Conservation (phyloP, 352 stramenopile species). For the Pythium folliculosum region DNA sequence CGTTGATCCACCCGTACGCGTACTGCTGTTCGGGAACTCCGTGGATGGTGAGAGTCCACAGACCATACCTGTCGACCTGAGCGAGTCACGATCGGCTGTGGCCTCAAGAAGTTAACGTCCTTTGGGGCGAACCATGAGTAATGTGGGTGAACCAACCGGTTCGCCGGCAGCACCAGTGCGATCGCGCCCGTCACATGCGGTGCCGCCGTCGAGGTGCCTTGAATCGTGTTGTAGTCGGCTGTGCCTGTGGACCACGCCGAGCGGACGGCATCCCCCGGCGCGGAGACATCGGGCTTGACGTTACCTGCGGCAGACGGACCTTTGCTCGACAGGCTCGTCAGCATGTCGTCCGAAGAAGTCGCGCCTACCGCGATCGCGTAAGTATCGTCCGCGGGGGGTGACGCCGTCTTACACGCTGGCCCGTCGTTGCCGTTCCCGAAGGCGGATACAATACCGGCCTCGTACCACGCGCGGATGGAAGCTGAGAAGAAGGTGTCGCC, state of each 20-base stretch:
- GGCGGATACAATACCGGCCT: slow-evolving; percentile 26
- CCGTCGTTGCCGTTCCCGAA: slow-evolving; percentile 27
- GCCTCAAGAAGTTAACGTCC: slow-evolving; percentile 12
- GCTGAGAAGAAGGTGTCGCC: slow-evolving; percentile 10
- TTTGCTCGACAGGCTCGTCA: neutral
- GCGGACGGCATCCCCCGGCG: slow-evolving; percentile 10
- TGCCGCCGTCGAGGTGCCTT: slow-evolving; percentile 37
- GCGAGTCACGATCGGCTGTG: slow-evolving; percentile 2
- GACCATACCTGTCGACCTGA: slow-evolving; percentile 20
- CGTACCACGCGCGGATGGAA: slow-evolving; percentile 19
- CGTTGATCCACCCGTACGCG: slow-evolving; percentile 42
- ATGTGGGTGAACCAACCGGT: neutral
- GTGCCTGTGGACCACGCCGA: slow-evolving; percentile 14
- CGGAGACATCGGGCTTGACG: slow-evolving; percentile 5
- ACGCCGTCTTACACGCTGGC: slow-evolving; percentile 3
- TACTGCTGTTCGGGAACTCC: slow-evolving; percentile 46
- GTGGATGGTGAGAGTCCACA: slow-evolving; percentile 33
- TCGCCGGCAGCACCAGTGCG: slow-evolving; percentile 28
- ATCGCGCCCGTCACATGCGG: slow-evolving; percentile 35
- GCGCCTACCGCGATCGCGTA: slow-evolving; percentile 31
- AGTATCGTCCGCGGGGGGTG: slow-evolving; percentile 12
- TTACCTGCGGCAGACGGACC: neutral
- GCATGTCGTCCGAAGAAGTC: neutral
- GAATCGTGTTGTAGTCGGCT: slow-evolving; percentile 26
- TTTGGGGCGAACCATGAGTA: neutral